Evolutionary conservation across 345 rosid species (phyloP).

Genomic region (Salix koriyanagi): DNA sequence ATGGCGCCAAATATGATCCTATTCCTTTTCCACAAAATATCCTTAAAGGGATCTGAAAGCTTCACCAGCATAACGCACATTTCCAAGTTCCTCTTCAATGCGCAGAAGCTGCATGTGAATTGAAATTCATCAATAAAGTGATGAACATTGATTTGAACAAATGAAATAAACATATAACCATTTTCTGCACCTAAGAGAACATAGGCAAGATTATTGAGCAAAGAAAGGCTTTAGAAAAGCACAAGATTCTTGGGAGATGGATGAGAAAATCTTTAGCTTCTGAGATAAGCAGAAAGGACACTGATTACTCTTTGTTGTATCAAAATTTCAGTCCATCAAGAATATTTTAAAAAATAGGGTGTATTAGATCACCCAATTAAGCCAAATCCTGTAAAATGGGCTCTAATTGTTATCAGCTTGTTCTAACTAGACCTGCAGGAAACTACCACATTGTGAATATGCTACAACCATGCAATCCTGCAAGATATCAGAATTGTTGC

Average conservation of each 20-base stretch:
- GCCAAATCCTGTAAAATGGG: neutral
- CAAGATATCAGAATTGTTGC: neutral
- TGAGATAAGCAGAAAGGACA: neutral
- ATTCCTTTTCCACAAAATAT: neutral
- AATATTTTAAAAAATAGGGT: neutral
- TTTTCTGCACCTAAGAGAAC: neutral
- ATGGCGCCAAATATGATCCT: neutral
- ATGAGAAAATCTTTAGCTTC: neutral
- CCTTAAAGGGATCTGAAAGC: conserved; percentile 80
- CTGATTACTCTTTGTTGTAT: neutral
- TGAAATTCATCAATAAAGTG: neutral
- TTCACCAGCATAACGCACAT: conserved; percentile 77
- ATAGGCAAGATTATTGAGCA: neutral
- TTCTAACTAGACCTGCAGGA: neutral
- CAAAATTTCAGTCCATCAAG: neutral
- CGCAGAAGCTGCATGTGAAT: conserved; percentile 76
- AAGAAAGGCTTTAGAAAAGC: neutral
- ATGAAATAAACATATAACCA: neutral
- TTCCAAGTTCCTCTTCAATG: conserved; percentile 91
- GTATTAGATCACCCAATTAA: neutral
- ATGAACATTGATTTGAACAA: neutral
- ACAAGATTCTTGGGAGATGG: neutral
- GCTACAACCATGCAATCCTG: neutral
- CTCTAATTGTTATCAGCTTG: neutral
- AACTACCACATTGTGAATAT: neutral